These are phyloP conservation scores for Apodospora peruviana DNA, from an alignment of 495 filamentous ascomycete genomes.

Conservation along the genomic window DNA sequence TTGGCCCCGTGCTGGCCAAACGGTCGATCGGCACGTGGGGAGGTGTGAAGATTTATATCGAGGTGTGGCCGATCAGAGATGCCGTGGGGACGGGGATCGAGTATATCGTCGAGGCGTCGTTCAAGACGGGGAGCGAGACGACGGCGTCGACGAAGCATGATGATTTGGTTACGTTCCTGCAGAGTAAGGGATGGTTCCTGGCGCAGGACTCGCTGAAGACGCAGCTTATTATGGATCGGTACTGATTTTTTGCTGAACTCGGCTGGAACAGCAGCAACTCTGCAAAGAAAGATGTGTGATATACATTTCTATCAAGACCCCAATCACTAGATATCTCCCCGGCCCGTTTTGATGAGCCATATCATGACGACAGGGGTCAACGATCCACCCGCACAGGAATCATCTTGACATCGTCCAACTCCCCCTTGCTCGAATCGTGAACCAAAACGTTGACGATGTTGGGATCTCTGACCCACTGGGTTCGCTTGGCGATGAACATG, in stretches of 20 bases:
- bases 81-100: slow-evolving; percentile 8
- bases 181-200: slow-evolving; percentile 16
- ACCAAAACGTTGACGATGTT: not conserved
- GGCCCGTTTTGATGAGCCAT: too few relatives aligned
- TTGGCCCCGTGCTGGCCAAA: slow-evolving; percentile 21
- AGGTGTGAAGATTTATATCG: slow-evolving; percentile 17
- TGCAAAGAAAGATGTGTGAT: too few relatives aligned
- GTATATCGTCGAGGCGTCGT: slow-evolving; percentile 25
- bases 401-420: slow-evolving; percentile 6
- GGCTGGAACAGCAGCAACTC: too few relatives aligned
- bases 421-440: slow-evolving; percentile 1
- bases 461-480: not conserved
- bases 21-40: slow-evolving; percentile 20
- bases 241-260: too few relatives aligned
- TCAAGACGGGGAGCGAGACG: slow-evolving; percentile 12
- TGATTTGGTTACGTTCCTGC: slow-evolving; percentile 5
- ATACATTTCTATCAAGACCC: too few relatives aligned
- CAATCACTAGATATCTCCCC: too few relatives aligned
- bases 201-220: slow-evolving; percentile 17
- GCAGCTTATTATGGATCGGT: slow-evolving; percentile 17
- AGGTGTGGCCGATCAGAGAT: slow-evolving; percentile 23
- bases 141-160: slow-evolving; percentile 3
- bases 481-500: not conserved
- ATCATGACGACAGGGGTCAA: too few relatives aligned
- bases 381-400: slow-evolving; percentile 4